phyloP scores from a whole-genome alignment of 495 filamentous ascomycete genomes.

The Xylaria scruposa region DNA sequence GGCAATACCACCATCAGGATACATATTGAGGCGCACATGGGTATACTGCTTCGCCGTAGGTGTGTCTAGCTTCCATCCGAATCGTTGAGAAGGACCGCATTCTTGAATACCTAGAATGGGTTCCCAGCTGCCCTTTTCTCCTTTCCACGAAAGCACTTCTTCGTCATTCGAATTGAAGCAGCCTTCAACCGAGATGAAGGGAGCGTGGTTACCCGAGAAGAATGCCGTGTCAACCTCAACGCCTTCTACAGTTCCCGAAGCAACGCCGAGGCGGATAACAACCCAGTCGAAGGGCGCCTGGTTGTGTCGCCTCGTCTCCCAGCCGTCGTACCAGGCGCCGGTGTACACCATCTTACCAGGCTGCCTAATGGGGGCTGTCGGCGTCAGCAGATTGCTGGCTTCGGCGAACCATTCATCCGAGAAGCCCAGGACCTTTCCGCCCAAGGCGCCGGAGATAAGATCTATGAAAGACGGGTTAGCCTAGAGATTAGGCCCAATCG shows the following conservation, averaged over 20 bases:
- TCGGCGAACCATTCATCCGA: slow-evolving; percentile 92
- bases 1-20: slow-evolving; percentile 93
- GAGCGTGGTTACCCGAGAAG: slow-evolving; percentile 89
- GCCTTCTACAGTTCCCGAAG: slow-evolving; percentile 75
- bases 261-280: slow-evolving; percentile 78
- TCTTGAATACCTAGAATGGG: slow-evolving; percentile 71
- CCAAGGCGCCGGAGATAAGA: slow-evolving; percentile 75
- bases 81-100: slow-evolving; percentile 78
- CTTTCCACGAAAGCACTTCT: slow-evolving; percentile 64
- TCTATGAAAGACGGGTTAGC: slow-evolving; percentile 56
- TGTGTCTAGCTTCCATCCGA: slow-evolving; percentile 74
- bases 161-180: slow-evolving; percentile 67
- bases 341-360: slow-evolving; percentile 83
- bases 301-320: slow-evolving; percentile 93
- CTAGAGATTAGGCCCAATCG: not conserved
- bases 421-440: slow-evolving; percentile 74
- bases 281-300: slow-evolving; percentile 81
- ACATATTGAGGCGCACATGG: slow-evolving; percentile 88
- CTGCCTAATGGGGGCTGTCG: slow-evolving; percentile 74
- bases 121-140: slow-evolving; percentile 69
- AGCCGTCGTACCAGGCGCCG: slow-evolving; percentile 94
- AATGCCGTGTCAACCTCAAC: slow-evolving; percentile 87
- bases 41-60: slow-evolving; percentile 73
- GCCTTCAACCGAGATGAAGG: slow-evolving; percentile 81
- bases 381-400: slow-evolving; percentile 79